phyloP scores from a whole-genome alignment of 495 filamentous ascomycete genomes.

The Aspergillus mulundensis region DNA sequence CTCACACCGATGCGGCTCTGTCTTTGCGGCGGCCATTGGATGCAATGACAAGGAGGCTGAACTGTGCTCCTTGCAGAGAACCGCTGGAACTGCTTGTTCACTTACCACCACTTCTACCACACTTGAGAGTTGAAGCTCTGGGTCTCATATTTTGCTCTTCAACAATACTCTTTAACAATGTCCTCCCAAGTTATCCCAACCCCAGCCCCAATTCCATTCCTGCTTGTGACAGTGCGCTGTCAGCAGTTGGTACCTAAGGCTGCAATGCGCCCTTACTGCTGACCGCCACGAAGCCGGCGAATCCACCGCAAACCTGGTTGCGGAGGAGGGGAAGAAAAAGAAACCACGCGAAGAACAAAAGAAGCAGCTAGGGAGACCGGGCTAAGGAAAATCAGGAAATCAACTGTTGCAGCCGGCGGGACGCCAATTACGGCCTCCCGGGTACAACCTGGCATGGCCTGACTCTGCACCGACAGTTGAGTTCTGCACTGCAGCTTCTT shows the following conservation, averaged over 20 bases:
- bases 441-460: slow-evolving; percentile 14
- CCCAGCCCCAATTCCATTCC: background rate
- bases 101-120: background rate
- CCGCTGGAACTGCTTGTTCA: slow-evolving; percentile 25
- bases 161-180: too few relatives aligned
- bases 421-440: background rate
- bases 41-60: slow-evolving; percentile 22
- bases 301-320: background rate
- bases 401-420: background rate
- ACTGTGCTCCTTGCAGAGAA: slow-evolving; percentile 23
- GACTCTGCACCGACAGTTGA: background rate
- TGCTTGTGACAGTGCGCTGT: background rate
- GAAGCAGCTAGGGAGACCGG: background rate
- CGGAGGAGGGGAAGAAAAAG: background rate
- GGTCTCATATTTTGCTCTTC: too few relatives aligned
- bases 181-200: too few relatives aligned
- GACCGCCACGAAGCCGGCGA: slow-evolving; percentile 14
- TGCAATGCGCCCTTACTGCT: slow-evolving; percentile 14
- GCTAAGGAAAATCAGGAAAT: slow-evolving; percentile 6
- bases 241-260: slow-evolving; percentile 18
- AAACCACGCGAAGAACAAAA: slow-evolving; percentile 10
- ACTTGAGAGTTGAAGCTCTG: too few relatives aligned
- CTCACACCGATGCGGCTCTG: slow-evolving; percentile 19
- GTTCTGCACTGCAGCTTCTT: slow-evolving; percentile 3
- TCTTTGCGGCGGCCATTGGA: slow-evolving; percentile 13